Conservation (phyloP, 2,329 filamentous ascomycete species). For the Pseudogymnoascus destructans region DNA sequence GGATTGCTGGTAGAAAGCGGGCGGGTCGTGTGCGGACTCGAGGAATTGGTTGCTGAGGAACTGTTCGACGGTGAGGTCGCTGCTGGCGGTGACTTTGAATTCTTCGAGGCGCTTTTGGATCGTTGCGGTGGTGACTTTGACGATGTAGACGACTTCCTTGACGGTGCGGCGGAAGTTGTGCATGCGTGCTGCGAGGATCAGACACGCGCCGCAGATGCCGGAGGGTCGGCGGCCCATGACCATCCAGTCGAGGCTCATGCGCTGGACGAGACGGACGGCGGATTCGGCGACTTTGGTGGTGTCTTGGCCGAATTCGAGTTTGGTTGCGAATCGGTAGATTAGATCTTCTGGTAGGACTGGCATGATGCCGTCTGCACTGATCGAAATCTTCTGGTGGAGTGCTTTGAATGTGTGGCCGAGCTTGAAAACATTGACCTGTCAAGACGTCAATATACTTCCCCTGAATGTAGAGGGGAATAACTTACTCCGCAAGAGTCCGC, state of each 20-base stretch:
- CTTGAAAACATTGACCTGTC: conserved; percentile 73
- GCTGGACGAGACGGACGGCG: conserved; percentile 72
- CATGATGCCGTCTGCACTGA: conserved; percentile 51
- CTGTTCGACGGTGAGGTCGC: conserved; percentile 74
- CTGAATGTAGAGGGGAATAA: not conserved
- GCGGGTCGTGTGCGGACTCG: conserved; percentile 67
- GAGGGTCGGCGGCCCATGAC: conserved; percentile 85
- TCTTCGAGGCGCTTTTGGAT: conserved; percentile 85
- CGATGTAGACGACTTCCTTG: conserved; percentile 92
- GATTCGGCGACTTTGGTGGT: conserved; percentile 79
- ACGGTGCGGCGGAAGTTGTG: conserved; percentile 93
- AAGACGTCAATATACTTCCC: conserved; percentile 25
- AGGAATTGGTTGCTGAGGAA: conserved; percentile 62
- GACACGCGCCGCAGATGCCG: conserved; percentile 83
- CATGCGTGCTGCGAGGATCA: conserved; percentile 92
- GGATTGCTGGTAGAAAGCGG: conserved; percentile 60
- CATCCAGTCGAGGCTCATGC: conserved; percentile 98
- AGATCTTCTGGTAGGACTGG: conserved; percentile 79
- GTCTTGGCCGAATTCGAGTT: conserved; percentile 76
- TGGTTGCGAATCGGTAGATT: conserved; percentile 79
- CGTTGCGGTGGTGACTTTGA: conserved; percentile 89
- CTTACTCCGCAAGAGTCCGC: conserved; percentile 59
- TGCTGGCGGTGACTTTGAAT: conserved; percentile 77
- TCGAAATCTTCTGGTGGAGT: conserved; percentile 57
- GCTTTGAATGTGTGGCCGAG: conserved; percentile 83